phyloP scores from a whole-genome alignment of 1,139 yeast genomes.

The Dujonia santamariae region DNA sequence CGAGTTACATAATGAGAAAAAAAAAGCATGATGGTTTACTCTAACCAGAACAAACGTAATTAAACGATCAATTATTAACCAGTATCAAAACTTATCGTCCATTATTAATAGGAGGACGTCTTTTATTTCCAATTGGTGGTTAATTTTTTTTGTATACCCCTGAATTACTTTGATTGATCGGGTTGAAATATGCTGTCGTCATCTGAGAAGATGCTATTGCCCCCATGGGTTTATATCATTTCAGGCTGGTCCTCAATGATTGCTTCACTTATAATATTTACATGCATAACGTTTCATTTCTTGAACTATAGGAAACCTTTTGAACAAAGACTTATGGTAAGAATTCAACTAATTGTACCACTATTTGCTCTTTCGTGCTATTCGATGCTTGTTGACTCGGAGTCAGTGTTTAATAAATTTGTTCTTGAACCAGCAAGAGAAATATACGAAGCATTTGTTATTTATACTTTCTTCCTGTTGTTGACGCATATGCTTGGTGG shows the following conservation, averaged over 20 bases:
- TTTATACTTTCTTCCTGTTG: constrained; percentile 85
- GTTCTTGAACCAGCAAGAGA: constrained; percentile 78
- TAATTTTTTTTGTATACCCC: no score
- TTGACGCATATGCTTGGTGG: constrained; percentile 88
- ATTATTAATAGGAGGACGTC: no score
- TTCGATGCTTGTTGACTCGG: constrained; percentile 45
- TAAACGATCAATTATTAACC: no score
- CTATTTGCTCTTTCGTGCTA: constrained; percentile 55
- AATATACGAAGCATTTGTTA: constrained; percentile 92
- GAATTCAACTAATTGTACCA: constrained; percentile 74
- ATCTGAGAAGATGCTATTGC: constrained; percentile 15
- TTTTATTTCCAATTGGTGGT: no score
- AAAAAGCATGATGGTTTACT: no score
- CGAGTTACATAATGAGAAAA: no score
- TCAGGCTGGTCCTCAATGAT: constrained; percentile 34
- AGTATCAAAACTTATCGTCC: no score
- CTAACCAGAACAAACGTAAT: no score
- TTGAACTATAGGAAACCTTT: constrained; percentile 80
- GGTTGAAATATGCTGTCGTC: no score
- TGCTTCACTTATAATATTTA: constrained; percentile 31
- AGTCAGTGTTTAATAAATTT: constrained; percentile 33
- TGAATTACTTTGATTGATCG: no score
- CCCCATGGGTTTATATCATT: constrained; percentile 30
- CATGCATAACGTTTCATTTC: constrained; percentile 33
- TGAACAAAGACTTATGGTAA: constrained; percentile 80